phyloP scores from a whole-genome alignment of 345 rosid genomes.

The Capsella bursapastoris region DNA sequence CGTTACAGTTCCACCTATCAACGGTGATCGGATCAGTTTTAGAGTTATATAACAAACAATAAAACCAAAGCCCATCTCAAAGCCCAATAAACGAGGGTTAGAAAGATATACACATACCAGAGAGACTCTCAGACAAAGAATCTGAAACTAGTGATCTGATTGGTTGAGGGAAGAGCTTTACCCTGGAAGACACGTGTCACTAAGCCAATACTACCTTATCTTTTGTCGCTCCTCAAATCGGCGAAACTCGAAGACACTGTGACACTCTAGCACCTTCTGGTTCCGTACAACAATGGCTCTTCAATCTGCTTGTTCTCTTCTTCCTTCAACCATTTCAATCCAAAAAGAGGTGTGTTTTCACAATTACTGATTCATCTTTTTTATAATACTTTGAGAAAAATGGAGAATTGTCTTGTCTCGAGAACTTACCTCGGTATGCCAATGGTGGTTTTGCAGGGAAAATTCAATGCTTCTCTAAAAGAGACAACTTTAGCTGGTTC shows the following conservation, averaged over 20 bases:
- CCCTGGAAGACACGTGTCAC: slow-evolving; percentile 32
- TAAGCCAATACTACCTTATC: slow-evolving; percentile 35
- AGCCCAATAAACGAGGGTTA: slow-evolving; percentile 29
- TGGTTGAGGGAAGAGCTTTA: slow-evolving; percentile 49
- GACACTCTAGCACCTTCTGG: slow-evolving; percentile 25
- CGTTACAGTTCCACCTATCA: neutral
- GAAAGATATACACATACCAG: neutral
- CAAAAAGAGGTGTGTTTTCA: slow-evolving; percentile 65
- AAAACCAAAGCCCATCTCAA: slow-evolving; percentile 16
- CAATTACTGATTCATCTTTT: neutral
- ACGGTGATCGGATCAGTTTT: slow-evolving; percentile 20
- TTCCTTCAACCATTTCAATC: slow-evolving; percentile 59
- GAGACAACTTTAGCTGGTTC: slow-evolving; percentile 72
- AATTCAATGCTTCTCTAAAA: slow-evolving; percentile 60
- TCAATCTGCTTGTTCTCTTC: slow-evolving; percentile 70
- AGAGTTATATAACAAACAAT: neutral
- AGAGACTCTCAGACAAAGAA: slow-evolving; percentile 46
- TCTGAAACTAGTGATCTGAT: slow-evolving; percentile 56
- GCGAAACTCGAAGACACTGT: slow-evolving; percentile 7
- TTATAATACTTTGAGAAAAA: neutral
- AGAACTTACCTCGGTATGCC: neutral
- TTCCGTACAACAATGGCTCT: slow-evolving; percentile 63
- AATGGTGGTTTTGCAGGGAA: slow-evolving; percentile 60
- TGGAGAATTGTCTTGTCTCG: neutral
- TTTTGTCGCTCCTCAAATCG: slow-evolving; percentile 25